Conservation (phyloP, 441 rosid species). For the Pelargonium hybrid region DNA sequence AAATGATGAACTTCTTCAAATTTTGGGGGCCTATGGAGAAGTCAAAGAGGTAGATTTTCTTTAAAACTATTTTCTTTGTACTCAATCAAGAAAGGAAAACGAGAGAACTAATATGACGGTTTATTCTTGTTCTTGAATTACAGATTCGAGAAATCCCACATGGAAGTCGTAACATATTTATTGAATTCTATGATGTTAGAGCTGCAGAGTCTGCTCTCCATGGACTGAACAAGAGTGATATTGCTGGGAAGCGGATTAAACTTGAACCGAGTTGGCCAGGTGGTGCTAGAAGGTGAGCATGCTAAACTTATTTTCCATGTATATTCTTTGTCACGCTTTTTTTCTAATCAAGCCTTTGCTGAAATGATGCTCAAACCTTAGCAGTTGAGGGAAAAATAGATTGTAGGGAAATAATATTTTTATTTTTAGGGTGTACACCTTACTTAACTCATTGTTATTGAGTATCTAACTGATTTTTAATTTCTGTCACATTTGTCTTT, state of each 20-base stretch:
- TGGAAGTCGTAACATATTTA: constrained; percentile 32
- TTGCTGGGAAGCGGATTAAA: constrained; percentile 43
- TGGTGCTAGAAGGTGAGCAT: constrained; percentile 30
- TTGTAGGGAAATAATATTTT: not conserved
- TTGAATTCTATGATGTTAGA: constrained; percentile 57
- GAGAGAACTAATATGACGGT: constrained; percentile 5
- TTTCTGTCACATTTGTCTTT: constrained; percentile 1
- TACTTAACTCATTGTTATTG: not conserved
- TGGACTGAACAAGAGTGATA: constrained; percentile 33
- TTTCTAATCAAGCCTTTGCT: constrained; percentile 2
- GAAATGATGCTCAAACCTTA: constrained; percentile 12
- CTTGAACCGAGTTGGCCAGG: constrained; percentile 36
- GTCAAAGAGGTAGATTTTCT: constrained; percentile 40
- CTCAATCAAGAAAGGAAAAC: not conserved
- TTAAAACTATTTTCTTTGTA: not conserved
- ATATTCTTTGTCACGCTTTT: not conserved
- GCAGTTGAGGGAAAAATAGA: not conserved
- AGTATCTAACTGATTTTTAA: not conserved
- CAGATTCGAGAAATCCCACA: constrained; percentile 45
- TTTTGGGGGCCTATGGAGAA: constrained; percentile 44
- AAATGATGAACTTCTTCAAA: constrained; percentile 39
- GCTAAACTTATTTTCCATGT: constrained; percentile 11
- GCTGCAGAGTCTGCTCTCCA: constrained; percentile 47
- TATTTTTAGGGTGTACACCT: not conserved
- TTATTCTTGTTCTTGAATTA: constrained; percentile 13